These are phyloP conservation scores for Fusarium longipes DNA, from an alignment of 2,329 filamentous ascomycete genomes.

Conservation along the genomic window DNA sequence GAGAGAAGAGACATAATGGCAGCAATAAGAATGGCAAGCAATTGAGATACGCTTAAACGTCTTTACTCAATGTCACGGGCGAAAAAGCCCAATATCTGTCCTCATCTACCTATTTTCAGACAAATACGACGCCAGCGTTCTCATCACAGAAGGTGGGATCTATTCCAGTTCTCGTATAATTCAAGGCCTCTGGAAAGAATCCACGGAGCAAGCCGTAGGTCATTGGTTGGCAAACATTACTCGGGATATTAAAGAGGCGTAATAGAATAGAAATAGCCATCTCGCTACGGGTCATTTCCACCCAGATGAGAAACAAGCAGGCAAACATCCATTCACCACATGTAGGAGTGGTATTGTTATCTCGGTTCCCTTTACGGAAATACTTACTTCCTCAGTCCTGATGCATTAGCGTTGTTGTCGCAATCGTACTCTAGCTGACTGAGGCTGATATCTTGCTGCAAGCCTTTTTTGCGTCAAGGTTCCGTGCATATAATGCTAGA, in stretches of 20 bases:
- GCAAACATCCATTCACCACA: not conserved
- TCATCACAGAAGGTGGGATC: conserved; percentile 7
- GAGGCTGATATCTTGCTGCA: conserved; percentile 15
- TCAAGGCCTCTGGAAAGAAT: conserved; percentile 8
- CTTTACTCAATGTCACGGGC: not conserved
- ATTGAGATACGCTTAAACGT: not conserved
- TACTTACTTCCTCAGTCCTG: not conserved
- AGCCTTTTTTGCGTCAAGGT: conserved; percentile 23
- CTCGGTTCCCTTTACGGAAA: not conserved
- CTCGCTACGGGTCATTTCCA: not conserved
- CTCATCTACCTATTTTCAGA: not conserved
- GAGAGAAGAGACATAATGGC: not conserved
- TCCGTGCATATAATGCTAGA: conserved; percentile 3
- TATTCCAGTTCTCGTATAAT: not conserved
- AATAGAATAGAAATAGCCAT: conserved; percentile 1
- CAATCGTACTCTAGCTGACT: conserved; percentile 27
- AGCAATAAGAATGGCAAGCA: not conserved
- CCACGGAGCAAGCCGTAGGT: not conserved
- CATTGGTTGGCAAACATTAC: conserved; percentile 2
- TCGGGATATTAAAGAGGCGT: conserved; percentile 14
- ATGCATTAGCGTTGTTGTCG: conserved; percentile 40
- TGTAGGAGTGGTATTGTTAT: not conserved
- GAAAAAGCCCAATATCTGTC: not conserved
- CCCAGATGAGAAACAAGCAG: conserved; percentile 1
- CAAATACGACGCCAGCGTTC: not conserved